These are phyloP conservation scores for Globisporangium rhizosaccharum DNA, from an alignment of 352 stramenopile genomes.

Conservation along the genomic window DNA sequence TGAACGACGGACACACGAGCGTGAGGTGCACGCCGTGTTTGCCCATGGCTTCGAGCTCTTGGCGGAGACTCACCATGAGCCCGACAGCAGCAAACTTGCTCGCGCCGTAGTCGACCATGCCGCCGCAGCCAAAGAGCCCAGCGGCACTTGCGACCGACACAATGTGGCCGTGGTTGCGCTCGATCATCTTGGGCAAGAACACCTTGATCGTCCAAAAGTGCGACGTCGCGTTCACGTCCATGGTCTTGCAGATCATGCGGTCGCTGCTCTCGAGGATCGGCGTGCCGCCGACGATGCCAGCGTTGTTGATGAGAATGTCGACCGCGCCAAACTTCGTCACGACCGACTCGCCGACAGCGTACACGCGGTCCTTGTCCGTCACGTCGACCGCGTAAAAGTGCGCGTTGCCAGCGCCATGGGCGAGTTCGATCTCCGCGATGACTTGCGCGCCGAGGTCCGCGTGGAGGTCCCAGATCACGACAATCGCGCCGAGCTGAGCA, in stretches of 20 bases:
- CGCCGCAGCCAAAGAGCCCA: slow-evolving; percentile 26
- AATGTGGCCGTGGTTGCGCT: slow-evolving; percentile 30
- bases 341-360: slow-evolving; percentile 16
- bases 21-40: slow-evolving; percentile 39
- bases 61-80: slow-evolving; percentile 37
- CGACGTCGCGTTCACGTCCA: slow-evolving; percentile 36
- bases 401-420: slow-evolving; percentile 11
- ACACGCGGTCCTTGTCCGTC: slow-evolving; percentile 26
- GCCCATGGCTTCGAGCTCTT: slow-evolving; percentile 41
- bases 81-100: slow-evolving; percentile 38
- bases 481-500: slow-evolving; percentile 26
- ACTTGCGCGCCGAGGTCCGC: slow-evolving; percentile 19
- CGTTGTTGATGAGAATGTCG: slow-evolving; percentile 50
- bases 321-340: slow-evolving; percentile 23
- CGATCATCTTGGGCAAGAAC: slow-evolving; percentile 36
- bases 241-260: slow-evolving; percentile 28
- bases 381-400: slow-evolving; percentile 33
- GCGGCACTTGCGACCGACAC: slow-evolving; percentile 36
- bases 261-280: slow-evolving; percentile 32
- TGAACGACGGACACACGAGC: slow-evolving; percentile 51
- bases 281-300: slow-evolving; percentile 46
- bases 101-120: slow-evolving; percentile 40
- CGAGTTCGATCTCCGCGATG: slow-evolving; percentile 24
- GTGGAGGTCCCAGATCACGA: slow-evolving; percentile 40
- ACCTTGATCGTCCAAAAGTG: slow-evolving; percentile 44